Evolutionary conservation across 2,329 filamentous ascomycete genomes (phyloP).

Genomic region (Fusarium sp.): DNA sequence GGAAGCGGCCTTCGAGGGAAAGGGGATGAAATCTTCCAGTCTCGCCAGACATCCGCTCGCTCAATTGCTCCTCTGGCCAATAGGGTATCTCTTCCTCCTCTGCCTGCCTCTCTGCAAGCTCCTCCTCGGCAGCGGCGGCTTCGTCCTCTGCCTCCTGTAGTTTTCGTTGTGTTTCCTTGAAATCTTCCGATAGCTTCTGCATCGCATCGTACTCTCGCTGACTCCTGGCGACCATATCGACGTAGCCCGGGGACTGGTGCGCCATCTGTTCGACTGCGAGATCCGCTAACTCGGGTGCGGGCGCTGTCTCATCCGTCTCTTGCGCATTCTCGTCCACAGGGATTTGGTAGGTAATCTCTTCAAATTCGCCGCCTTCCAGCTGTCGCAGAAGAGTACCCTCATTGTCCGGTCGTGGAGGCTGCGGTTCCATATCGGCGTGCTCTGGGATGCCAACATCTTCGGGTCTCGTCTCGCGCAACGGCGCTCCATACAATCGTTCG

Average conservation of each 20-base stretch:
- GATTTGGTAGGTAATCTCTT: slow-evolving; percentile 71
- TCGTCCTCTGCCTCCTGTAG: slow-evolving; percentile 51
- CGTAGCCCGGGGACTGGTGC: slow-evolving; percentile 57
- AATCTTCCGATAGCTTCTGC: slow-evolving; percentile 71
- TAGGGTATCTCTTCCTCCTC: slow-evolving; percentile 49
- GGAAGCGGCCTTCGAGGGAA: slow-evolving; percentile 81
- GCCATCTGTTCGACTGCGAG: slow-evolving; percentile 49
- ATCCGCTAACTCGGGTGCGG: slow-evolving; percentile 7
- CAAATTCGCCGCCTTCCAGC: slow-evolving; percentile 69
- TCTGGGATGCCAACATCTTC: slow-evolving; percentile 71
- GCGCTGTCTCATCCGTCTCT: slow-evolving; percentile 40
- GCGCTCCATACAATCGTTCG: slow-evolving; percentile 84
- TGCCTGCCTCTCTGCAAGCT: slow-evolving; percentile 51
- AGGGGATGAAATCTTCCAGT: slow-evolving; percentile 77
- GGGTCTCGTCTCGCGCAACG: slow-evolving; percentile 72
- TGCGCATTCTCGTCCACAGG: slow-evolving; percentile 37
- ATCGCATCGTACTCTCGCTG: slow-evolving; percentile 70
- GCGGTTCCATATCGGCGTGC: slow-evolving; percentile 56
- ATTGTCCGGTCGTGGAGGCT: slow-evolving; percentile 46
- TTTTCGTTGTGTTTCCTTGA: slow-evolving; percentile 62
- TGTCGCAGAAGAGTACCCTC: slow-evolving; percentile 67
- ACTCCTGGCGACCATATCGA: slow-evolving; percentile 66
- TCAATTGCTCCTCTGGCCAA: slow-evolving; percentile 54
- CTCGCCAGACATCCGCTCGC: slow-evolving; percentile 54
- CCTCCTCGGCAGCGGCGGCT: slow-evolving; percentile 54